Base-by-base conservation (phyloP, 1,284 basidiomycete genomes). In the Cutaneotrichosporon arboriforme region DNA sequence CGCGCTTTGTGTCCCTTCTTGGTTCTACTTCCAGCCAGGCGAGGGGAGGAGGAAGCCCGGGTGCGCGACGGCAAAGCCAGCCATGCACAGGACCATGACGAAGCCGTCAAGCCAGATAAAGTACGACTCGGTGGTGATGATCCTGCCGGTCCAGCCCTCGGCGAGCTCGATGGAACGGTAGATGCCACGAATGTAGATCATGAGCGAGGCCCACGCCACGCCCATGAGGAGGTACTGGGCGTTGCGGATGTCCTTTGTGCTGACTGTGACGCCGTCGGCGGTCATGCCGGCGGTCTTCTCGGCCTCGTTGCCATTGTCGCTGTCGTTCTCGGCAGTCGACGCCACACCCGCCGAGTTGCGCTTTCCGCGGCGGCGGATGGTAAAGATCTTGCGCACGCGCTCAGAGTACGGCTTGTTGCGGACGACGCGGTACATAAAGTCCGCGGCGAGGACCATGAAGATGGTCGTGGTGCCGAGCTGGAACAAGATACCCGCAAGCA, bases 401-500 rank as follows among this genome's bases (percentile, higher is more conserved):
- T 14, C 34, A 4, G 51, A 56, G 49, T 68, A 70, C 23, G 67
- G 59, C 46, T 49, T 51, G 31, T 55, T 23, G 37, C 46, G 49
- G 4, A 39, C 39, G 22, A 57, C 57, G 33, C 71, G 63, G 39
- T 67, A 43, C 38, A 62, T 57, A 41, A 73, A 70, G 57, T 69
- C 70, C 26, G 66, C 31, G 9, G 62, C 69, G 49, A 68, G 58
- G 35, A 41, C 38, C 37, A 64, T 49, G 52, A 73, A 73, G 49
- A 74, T 52, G 56, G 61, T 52, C 59, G 70, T 74, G 35, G 63
- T 56, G 37, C 61, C 59, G 22, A 74, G 62, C 49, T 75, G 73
- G 59, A 74, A 66, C 56, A 70, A 60, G 62, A 75, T 75, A 49
- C 73, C 73, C 2, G 63, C 69, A n/a, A 75, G 68, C 72, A 74